Base-by-base conservation (phyloP, 495 filamentous ascomycete genomes). In the Penicillium canescens region DNA sequence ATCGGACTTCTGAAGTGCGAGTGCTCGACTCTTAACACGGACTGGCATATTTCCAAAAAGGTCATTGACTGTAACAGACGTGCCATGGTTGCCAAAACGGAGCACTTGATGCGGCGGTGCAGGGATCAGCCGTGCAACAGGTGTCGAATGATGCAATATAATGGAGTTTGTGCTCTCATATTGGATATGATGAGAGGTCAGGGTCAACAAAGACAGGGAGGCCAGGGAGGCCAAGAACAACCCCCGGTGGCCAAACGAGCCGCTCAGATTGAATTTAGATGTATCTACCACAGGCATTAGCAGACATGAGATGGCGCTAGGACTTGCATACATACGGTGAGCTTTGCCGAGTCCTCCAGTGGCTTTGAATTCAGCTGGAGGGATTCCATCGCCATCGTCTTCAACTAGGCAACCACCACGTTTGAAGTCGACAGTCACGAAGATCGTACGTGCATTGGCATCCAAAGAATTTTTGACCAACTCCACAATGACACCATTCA, bases 1-100 rank as follows among this genome's bases (percentile, higher is more conserved):
- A 10, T 78, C 71, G 2, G 75, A 73, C 46, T 69, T 73, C 46
- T 79, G 69, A 11, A 73, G 57, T 42, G 66, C 50, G 4, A 77
- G 60, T 10, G 82, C 78, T 59, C 91, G 80, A 61, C 88, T 89
- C 70, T 94, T 96, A 18, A 97, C 86, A n/a, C 95, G 87, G 10
- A 98, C 94, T 2, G 94, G 94, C 86, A 98, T 92, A 43, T 90
- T 92, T 2, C 93, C 94, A 70, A 97, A 98, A 11, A 98, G 76
- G 62, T 96, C 89, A 55, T 89, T 84, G 3, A 97, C 89, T 4
- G 79, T 81, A 8, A 94, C 85, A 42, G 85, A 78, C 2, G 93
- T 96, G 6, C 94, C 95, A 70, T 90, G 86, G 12, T 72, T 58
- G 46, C 78, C 76, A 57, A 69, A 70, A 7, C 71, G 60, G 4